A percentile compares a stretch with the other conserved stretches of the same genome.
Conservation (phyloP, 1,139 yeast genomes). For the Pneumocystis oryctolagi region DNA sequence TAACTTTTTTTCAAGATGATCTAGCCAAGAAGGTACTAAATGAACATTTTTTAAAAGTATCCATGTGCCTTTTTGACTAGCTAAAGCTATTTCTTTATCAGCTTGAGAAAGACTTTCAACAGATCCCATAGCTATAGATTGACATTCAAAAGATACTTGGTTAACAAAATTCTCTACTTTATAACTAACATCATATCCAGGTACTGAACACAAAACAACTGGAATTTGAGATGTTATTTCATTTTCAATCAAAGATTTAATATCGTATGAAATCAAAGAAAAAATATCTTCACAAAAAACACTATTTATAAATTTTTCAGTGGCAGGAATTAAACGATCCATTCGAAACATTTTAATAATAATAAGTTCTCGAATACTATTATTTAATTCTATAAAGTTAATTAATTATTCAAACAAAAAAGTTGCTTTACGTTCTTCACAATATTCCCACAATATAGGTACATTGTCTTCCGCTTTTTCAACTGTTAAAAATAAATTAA, state of each 20-base stretch:
- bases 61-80: conserved; percentile 44
- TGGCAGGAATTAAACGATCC: conserved; percentile 15
- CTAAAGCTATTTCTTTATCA: conserved; percentile 35
- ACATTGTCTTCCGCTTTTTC: conserved; percentile 9
- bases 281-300: conserved; percentile 3
- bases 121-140: conserved; percentile 60
- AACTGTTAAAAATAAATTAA: not conserved
- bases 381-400: conserved; percentile 14
- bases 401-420: not conserved
- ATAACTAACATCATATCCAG: conserved; percentile 54
- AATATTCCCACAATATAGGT: conserved; percentile 4
- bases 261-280: conserved; percentile 9
- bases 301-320: conserved; percentile 8
- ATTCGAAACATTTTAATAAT: conserved; percentile 18
- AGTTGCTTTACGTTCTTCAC: conserved; percentile 11
- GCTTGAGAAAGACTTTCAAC: conserved; percentile 49
- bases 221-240: conserved; percentile 24
- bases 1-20: conserved; percentile 35
- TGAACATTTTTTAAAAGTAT: conserved; percentile 65
- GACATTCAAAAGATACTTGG: conserved; percentile 20
- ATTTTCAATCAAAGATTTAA: conserved; percentile 10
- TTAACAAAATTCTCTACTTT: conserved; percentile 36
- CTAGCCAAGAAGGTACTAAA: conserved; percentile 48
- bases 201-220: conserved; percentile 42
- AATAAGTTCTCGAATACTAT: conserved; percentile 14